Evolutionary conservation across 306 rosid genomes (phyloP), one percentile per base, ranked within the genome.

Genomic region (Herpetospermum pedunculosum): DNA sequence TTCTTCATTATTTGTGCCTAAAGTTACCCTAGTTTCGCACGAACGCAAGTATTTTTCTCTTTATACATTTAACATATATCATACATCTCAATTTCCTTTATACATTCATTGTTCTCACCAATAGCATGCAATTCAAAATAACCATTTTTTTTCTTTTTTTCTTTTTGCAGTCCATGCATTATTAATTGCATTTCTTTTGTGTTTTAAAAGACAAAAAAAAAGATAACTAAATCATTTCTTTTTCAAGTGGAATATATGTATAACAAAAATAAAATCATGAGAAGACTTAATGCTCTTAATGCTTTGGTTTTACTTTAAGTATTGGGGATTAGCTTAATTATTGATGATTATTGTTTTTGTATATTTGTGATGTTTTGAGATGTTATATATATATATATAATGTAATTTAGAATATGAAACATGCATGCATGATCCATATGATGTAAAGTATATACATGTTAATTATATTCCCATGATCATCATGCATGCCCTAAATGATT

Each of bases 11-110:
- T 65, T 65, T 65, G 48, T 65, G 49, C 72, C 73, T 41, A 68
- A 68, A 68, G 73, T 43, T 68, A 68, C 54, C 30, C 34, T 38
- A 13, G 73, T 68, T 68, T 68, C 54, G 37, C 73, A 68, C 73
- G 73, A 43, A 43, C 49, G 73, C 73, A 43, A 68, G 54, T 43
- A 23, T 26, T 68, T 60, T 43, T 14, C 21, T 43, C n/a, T 43
- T 28, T 63, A n/a, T 35, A 60, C 41, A 59, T n/a, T n/a, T 7
- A 5, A 1, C 68, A 60, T 2, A 16, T n/a, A 63, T 63, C 26
- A 62, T 63, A 35, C 16, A n/a, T 35, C 12, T 35, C 16, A 10
- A 18, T 18, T 34, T 62, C 7, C 41, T 21, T 62, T 64, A 16
- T 21, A 37, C 49, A 21, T 21, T 64, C 49, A 38, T 64, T 63